Percentiles rank a stretch among this genome's conserved stretches.
These are phyloP conservation scores for Cutaneotrichosporon spelunceum DNA, from an alignment of 1,284 basidiomycete genomes.

Conservation along the genomic window DNA sequence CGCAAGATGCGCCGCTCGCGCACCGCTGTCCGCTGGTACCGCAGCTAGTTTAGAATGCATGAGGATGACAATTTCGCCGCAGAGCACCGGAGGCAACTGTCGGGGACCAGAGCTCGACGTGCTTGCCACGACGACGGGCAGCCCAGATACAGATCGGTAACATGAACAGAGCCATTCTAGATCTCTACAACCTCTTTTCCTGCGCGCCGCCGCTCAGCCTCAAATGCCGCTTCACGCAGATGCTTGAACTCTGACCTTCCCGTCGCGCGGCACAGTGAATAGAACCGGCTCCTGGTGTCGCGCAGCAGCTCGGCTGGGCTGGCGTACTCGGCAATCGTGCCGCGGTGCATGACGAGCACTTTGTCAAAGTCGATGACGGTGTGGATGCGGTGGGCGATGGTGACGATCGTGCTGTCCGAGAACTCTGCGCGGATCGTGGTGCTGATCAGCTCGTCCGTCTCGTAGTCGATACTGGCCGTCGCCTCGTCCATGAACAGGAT, in stretches of 20 bases:
- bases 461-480: conserved; percentile 61
- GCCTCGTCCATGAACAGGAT: conserved; percentile 79
- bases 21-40: conserved; percentile 84
- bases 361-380: conserved; percentile 83
- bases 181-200: background rate
- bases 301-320: conserved; percentile 66
- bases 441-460: conserved; percentile 56
- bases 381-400: conserved; percentile 64
- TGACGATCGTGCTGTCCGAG: conserved; percentile 58
- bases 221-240: conserved; percentile 53
- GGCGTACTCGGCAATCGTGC: conserved; percentile 75
- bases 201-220: conserved; percentile 35
- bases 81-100: too few species aligned
- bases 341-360: conserved; percentile 58
- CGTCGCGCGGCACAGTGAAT: conserved; percentile 74
- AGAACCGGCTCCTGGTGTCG: conserved; percentile 66
- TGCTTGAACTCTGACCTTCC: conserved; percentile 73
- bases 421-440: conserved; percentile 56
- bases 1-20: conserved; percentile 92
- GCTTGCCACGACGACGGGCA: too few species aligned
- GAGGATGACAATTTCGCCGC: background rate
- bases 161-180: background rate
- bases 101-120: too few species aligned
- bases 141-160: background rate
- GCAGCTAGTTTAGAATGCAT: conserved; percentile 34